Conservation (phyloP, 2,329 filamentous ascomycete genomes). For the Colletotrichum sp. region DNA sequence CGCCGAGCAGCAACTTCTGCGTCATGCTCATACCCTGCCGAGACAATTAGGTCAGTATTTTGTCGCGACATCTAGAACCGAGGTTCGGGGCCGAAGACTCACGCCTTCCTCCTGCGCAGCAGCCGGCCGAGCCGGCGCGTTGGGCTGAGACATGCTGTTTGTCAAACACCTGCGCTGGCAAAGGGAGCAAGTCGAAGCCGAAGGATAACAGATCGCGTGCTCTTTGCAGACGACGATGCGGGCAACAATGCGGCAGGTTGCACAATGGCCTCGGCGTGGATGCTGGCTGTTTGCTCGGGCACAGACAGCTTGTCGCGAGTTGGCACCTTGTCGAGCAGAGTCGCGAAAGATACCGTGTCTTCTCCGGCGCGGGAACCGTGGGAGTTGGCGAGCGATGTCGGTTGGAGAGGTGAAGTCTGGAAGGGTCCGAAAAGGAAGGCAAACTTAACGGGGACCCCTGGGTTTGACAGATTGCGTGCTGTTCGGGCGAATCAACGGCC, state of each 20-base stretch:
- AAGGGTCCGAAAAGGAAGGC: neutral
- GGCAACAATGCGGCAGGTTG: neutral
- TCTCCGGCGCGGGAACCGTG: slow-evolving; percentile 3
- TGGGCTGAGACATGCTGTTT: slow-evolving; percentile 12
- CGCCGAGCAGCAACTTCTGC: slow-evolving; percentile 54
- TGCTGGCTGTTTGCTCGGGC: neutral
- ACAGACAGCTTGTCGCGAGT: neutral
- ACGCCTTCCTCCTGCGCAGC: slow-evolving; percentile 21
- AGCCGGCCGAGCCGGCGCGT: slow-evolving; percentile 7
- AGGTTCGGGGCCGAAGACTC: neutral
- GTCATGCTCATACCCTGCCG: slow-evolving; percentile 41
- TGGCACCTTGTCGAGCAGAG: neutral
- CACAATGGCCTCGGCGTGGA: neutral
- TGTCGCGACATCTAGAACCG: neutral
- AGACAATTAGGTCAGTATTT: neutral
- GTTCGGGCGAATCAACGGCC: slow-evolving; percentile 19
- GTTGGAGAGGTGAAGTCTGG: slow-evolving; percentile 6
- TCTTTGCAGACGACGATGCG: neutral
- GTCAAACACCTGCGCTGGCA: neutral
- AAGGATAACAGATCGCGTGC: slow-evolving; percentile 9
- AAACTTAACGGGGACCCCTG: neutral
- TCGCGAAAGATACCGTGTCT: neutral
- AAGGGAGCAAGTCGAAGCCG: neutral
- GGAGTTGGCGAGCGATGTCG: slow-evolving; percentile 1
- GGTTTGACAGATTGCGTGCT: slow-evolving; percentile 11